These are phyloP conservation scores for Dioscorea cayenensis DNA, from an alignment of 116 monocot species.

Conservation along the genomic window DNA sequence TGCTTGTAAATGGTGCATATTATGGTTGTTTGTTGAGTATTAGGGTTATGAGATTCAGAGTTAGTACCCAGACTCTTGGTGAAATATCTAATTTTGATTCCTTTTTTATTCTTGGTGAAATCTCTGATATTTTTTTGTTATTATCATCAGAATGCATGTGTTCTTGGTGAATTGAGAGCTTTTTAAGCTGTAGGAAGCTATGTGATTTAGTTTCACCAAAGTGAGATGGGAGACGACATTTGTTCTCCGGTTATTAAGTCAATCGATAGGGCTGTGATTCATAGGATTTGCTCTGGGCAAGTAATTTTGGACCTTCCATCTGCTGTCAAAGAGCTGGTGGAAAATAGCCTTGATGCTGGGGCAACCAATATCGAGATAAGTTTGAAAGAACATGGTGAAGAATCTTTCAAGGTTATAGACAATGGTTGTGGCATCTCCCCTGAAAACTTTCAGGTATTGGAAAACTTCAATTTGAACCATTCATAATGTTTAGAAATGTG, in stretches of 20 bases:
- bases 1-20: too few species aligned
- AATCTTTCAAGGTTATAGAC: constrained; percentile 80
- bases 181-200: not conserved
- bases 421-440: constrained; percentile 96
- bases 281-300: constrained; percentile 92
- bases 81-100: too few species aligned
- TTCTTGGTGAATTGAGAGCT: not conserved
- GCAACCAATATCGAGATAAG: constrained; percentile 74
- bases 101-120: too few species aligned
- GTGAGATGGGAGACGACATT: constrained; percentile 22
- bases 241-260: constrained; percentile 54
- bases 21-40: too few species aligned
- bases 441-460: constrained; percentile 67
- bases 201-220: not conserved
- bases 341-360: constrained; percentile 95
- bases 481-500: not conserved
- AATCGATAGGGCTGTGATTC: constrained; percentile 69
- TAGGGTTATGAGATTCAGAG: too few species aligned
- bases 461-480: not conserved
- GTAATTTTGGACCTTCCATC: constrained; percentile 93
- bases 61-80: too few species aligned
- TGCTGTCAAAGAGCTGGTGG: constrained; percentile 93
- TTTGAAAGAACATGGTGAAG: constrained; percentile 79
- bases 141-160: not conserved
- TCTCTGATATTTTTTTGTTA: not conserved